A percentile compares a stretch with the other conserved stretches of the same genome.
Evolutionary conservation across 805 yeast genomes (phyloP).

Genomic region (Vanderwaltozyma tropicalis): DNA sequence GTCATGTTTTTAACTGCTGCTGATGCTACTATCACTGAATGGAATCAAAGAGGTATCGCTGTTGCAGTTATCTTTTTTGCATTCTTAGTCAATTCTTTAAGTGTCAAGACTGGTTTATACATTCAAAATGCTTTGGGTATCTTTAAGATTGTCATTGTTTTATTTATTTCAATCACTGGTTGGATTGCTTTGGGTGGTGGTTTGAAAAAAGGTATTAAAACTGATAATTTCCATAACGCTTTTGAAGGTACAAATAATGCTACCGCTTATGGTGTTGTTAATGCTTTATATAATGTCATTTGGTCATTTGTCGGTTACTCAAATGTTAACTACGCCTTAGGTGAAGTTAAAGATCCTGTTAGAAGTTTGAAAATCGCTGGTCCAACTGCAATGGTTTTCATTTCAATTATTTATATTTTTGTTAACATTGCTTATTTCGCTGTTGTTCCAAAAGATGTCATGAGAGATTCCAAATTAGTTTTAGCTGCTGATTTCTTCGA

Average conservation of each 20-base stretch:
- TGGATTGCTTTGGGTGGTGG: conserved; percentile 79
- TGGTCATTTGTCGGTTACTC: conserved; percentile 82
- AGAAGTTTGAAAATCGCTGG: conserved; percentile 63
- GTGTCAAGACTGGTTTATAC: conserved; percentile 55
- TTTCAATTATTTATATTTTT: conserved; percentile 60
- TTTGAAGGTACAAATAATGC: conserved; percentile 45
- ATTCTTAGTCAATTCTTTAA: conserved; percentile 49
- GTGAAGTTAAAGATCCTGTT: conserved; percentile 67
- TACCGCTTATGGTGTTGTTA: conserved; percentile 58
- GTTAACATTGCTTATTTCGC: conserved; percentile 75
- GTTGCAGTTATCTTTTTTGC: conserved; percentile 64
- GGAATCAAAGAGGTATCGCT: conserved; percentile 74
- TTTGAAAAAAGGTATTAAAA: conserved; percentile 39
- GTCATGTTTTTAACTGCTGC: conserved; percentile 70
- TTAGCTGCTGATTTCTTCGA: conserved; percentile 69
- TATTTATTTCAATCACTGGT: conserved; percentile 65
- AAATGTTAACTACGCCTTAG: conserved; percentile 72
- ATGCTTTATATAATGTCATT: conserved; percentile 70
- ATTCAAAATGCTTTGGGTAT: conserved; percentile 58
- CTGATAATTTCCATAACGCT: conserved; percentile 51
- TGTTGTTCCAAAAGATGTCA: conserved; percentile 60
- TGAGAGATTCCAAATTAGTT: conserved; percentile 52
- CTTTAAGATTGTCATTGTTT: conserved; percentile 61
- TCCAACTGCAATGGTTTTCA: conserved; percentile 53
- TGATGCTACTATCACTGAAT: conserved; percentile 50